Percentiles rank a stretch among this genome's conserved stretches.
phyloP scores from a whole-genome alignment of 2,329 filamentous ascomycete species.

The Zarea fungicola region DNA sequence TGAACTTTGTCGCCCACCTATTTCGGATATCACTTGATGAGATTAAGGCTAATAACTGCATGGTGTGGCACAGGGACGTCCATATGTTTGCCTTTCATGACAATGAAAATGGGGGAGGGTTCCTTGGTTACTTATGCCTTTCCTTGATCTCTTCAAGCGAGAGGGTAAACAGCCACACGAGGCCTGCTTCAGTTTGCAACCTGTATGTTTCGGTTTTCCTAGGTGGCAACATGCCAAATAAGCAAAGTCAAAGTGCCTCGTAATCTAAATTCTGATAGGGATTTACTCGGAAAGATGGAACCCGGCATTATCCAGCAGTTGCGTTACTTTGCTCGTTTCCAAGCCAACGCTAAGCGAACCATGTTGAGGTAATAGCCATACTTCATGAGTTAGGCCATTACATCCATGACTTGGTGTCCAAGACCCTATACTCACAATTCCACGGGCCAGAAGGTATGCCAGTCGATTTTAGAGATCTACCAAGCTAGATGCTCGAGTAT shows the following conservation, averaged over 20 bases:
- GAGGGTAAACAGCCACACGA: background rate
- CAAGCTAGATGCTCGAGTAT: slow-evolving; percentile 14
- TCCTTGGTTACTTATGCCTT: slow-evolving; percentile 13
- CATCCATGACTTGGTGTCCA: slow-evolving; percentile 47
- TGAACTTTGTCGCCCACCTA: background rate
- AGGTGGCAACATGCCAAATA: too few relatives aligned
- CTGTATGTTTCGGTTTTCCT: background rate
- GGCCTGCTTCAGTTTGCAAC: slow-evolving; percentile 7
- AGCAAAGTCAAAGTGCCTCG: background rate
- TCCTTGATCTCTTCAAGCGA: slow-evolving; percentile 8
- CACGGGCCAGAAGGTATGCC: slow-evolving; percentile 6
- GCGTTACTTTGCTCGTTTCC: slow-evolving; percentile 49
- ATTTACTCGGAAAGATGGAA: slow-evolving; percentile 41
- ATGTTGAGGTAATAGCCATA: slow-evolving; percentile 33
- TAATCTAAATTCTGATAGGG: slow-evolving; percentile 27
- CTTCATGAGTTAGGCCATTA: slow-evolving; percentile 50
- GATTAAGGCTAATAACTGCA: background rate
- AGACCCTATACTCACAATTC: slow-evolving; percentile 41
- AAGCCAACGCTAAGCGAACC: slow-evolving; percentile 40
- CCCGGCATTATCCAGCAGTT: slow-evolving; percentile 46
- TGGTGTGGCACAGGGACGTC: background rate
- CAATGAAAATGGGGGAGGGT: background rate
- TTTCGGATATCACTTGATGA: background rate
- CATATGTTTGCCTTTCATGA: slow-evolving; percentile 11
- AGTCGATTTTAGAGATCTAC: slow-evolving; percentile 12